Percentiles rank a stretch among this genome's conserved stretches.
phyloP scores from a whole-genome alignment of 768 basidiomycete species.

The Russula compacta region DNA sequence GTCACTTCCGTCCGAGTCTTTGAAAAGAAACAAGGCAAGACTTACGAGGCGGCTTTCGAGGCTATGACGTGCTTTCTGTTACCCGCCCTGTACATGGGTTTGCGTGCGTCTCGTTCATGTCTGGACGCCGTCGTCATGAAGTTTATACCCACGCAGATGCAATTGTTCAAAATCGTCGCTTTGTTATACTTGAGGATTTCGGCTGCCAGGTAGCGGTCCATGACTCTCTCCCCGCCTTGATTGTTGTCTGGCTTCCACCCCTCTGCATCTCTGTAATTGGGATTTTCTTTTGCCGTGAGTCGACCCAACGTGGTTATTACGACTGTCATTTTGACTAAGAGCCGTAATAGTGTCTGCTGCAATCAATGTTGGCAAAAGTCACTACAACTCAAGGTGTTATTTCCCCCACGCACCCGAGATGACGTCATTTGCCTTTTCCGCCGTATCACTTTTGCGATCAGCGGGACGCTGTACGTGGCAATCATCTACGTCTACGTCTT shows the following conservation, averaged over 20 bases:
- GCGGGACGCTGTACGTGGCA: constrained; percentile 14
- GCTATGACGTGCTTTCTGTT: constrained; percentile 7
- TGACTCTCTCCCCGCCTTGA: constrained; percentile 13
- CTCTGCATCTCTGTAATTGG: constrained; percentile 13
- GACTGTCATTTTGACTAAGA: background rate
- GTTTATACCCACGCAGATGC: constrained; percentile 10
- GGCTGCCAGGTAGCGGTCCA: constrained; percentile 20
- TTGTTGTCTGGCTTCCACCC: constrained; percentile 20
- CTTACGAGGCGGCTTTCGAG: constrained; percentile 1
- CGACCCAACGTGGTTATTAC: background rate
- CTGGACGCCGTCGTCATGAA: background rate
- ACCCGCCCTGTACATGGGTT: constrained; percentile 16
- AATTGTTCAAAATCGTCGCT: constrained; percentile 18
- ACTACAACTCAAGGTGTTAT: constrained; percentile 2
- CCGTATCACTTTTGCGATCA: constrained; percentile 2
- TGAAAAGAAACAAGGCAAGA: background rate
- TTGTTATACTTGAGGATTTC: constrained; percentile 14
- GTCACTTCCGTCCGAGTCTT: background rate
- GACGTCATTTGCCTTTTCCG: constrained; percentile 13
- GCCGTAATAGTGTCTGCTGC: constrained; percentile 9
- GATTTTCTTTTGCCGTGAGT: constrained; percentile 17
- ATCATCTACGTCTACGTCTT: constrained; percentile 7
- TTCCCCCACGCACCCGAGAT: constrained; percentile 14
- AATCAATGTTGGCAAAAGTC: constrained; percentile 12
- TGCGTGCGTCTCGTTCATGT: constrained; percentile 10